Evolutionary conservation across 192 early-diverging fungal genomes (phyloP).

Genomic region (Coemansia sp.): DNA sequence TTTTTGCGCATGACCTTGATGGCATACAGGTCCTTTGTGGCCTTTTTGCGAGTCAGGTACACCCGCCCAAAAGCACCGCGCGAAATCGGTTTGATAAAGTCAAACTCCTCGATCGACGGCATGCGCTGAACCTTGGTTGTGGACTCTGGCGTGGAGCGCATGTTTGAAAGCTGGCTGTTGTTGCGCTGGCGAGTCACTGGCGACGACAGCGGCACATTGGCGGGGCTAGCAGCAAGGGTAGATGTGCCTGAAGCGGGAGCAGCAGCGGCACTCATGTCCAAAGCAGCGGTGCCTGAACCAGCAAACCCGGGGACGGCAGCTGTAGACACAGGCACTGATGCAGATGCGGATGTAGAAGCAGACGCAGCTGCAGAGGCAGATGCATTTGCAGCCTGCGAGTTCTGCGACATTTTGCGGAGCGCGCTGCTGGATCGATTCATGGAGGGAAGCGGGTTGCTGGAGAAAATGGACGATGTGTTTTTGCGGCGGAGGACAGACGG

Average conservation of each 20-base stretch:
- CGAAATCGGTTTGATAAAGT: constrained; percentile 91
- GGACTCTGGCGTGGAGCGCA: constrained; percentile 34
- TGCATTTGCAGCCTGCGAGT: neutral
- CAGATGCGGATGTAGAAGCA: neutral
- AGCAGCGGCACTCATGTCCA: constrained; percentile 17
- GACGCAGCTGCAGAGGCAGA: neutral
- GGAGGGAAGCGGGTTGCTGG: constrained; percentile 23
- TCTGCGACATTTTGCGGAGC: constrained; percentile 29
- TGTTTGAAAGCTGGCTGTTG: constrained; percentile 46
- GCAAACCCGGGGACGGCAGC: constrained; percentile 1
- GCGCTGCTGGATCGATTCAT: constrained; percentile 28
- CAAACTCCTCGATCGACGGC: constrained; percentile 89
- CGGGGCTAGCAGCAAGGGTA: neutral
- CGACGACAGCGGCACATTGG: constrained; percentile 28
- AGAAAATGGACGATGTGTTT: constrained; percentile 43
- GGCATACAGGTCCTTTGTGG: constrained; percentile 85
- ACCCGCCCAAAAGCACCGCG: constrained; percentile 94
- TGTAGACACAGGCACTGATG: neutral
- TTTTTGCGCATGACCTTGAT: constrained; percentile 92
- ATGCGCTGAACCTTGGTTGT: constrained; percentile 58
- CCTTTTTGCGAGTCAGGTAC: constrained; percentile 81
- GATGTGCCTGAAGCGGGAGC: neutral
- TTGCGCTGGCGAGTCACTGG: constrained; percentile 40
- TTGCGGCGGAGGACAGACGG: constrained; percentile 36
- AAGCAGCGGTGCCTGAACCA: neutral